Evolutionary conservation across 352 stramenopile genomes (phyloP), one percentile per base, ranked within the genome.

Genomic region (Phytophthora cajani): DNA sequence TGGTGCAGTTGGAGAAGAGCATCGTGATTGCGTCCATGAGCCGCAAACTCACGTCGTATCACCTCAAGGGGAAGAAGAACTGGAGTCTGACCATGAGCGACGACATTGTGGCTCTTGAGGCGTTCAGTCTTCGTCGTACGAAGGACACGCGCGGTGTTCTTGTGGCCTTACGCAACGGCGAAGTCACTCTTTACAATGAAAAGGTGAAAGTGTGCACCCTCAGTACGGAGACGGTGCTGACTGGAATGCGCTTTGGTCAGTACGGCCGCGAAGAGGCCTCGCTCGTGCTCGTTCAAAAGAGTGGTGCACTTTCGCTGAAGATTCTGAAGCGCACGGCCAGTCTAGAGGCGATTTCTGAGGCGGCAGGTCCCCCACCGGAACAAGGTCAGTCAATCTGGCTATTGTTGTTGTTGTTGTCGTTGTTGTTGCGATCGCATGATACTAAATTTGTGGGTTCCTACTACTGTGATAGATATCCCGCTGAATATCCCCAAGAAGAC

Each of bases 401-500:
- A 6, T 19, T 44, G 38, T 44, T 44, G 12, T n/a, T 44, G 38
- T 36, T 30, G 25, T 30, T 25, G 23, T 25, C 2, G 23, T 25
- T 25, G 23, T 25, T 27, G 23, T 27, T 27, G 23, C 23, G 23
- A 44, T n/a, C 12, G 3, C 17, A n/a, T 44, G 12, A 3, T 30
- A 42, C 12, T 64, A 53, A 30, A 58, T 21, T 56, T 38, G n/a
- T 44, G 38, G 38, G 17, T 17, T 5, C 5, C 19, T 19, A 38
- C 40, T 55, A 54, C 17, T 33, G 32, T 49, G 8, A 9, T 50
- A 87, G 93, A 98, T 50, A 96, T 97, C 23, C 91, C 91, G 5
- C 81, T 98, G 19, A 93, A 97, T 44, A 93, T 98, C 30, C 93
- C 93, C 0, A 97, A 97, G 78, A 98, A 98, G 58, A 98, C 93